These are phyloP conservation scores for Gnomoniopsis smithogilvyi DNA, from an alignment of 2,329 filamentous ascomycete genomes.

Conservation along the genomic window DNA sequence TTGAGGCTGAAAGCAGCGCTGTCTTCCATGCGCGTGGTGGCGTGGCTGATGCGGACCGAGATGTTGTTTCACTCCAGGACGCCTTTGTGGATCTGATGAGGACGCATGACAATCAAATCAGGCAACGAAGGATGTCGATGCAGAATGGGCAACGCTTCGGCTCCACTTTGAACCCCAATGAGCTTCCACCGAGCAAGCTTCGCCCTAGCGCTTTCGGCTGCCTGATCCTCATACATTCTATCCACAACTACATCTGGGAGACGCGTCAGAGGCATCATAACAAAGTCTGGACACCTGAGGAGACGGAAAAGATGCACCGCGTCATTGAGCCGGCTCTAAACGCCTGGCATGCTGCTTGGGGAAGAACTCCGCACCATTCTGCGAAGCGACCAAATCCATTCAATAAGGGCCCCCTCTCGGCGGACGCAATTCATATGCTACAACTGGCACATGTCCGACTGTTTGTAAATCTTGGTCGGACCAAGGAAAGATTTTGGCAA, in stretches of 20 bases:
- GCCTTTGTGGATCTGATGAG: slow-evolving; percentile 78
- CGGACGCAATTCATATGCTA: slow-evolving; percentile 85
- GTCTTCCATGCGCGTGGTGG: slow-evolving; percentile 79
- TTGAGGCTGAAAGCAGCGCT: slow-evolving; percentile 78
- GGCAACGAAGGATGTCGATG: slow-evolving; percentile 47
- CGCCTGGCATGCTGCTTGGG: slow-evolving; percentile 93
- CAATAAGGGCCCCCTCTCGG: slow-evolving; percentile 76
- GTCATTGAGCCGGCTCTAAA: slow-evolving; percentile 92
- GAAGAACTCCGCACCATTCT: slow-evolving; percentile 79
- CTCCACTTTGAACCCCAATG: slow-evolving; percentile 40
- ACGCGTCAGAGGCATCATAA: slow-evolving; percentile 87
- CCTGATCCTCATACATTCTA: slow-evolving; percentile 84
- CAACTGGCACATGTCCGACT: slow-evolving; percentile 90
- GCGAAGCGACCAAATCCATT: slow-evolving; percentile 82
- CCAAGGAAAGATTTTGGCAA: slow-evolving; percentile 92
- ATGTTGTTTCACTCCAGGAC: slow-evolving; percentile 73
- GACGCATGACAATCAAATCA: slow-evolving; percentile 63
- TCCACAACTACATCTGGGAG: slow-evolving; percentile 99
- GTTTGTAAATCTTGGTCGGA: slow-evolving; percentile 87
- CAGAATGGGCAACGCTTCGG: slow-evolving; percentile 41
- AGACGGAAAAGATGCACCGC: slow-evolving; percentile 93
- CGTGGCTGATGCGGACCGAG: slow-evolving; percentile 63
- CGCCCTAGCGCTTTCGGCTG: slow-evolving; percentile 90
- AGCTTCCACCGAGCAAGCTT: slow-evolving; percentile 59
- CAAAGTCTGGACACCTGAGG: slow-evolving; percentile 83